These are phyloP conservation scores for Ophiocordyceps robertsii DNA, from an alignment of 2,329 filamentous ascomycete species.

Conservation along the genomic window DNA sequence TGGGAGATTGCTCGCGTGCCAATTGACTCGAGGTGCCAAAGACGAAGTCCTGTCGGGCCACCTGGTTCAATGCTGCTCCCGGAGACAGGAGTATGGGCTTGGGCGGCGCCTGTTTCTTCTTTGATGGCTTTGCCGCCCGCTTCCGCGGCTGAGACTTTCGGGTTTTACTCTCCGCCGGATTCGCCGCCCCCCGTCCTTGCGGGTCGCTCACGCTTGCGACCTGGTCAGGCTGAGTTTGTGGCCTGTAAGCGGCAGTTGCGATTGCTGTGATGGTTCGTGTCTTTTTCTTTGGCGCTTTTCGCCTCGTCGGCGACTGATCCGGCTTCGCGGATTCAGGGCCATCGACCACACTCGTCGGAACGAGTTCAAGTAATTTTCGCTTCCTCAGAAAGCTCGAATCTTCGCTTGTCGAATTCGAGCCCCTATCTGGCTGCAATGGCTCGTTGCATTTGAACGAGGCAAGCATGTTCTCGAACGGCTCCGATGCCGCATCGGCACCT, in stretches of 20 bases:
- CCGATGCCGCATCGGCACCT: slow-evolving; percentile 5
- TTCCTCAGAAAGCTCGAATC: slow-evolving; percentile 31
- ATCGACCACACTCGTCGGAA: slow-evolving; percentile 19
- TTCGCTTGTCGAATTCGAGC: slow-evolving; percentile 8
- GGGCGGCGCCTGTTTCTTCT: slow-evolving; percentile 25
- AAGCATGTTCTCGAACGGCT: slow-evolving; percentile 29
- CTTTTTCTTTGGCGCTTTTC: slow-evolving; percentile 52
- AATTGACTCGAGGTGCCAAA: slow-evolving; percentile 83
- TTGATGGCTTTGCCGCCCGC: slow-evolving; percentile 17
- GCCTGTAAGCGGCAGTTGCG: slow-evolving; percentile 56
- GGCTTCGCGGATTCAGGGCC: slow-evolving; percentile 8
- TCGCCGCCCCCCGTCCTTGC: neutral
- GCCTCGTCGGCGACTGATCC: slow-evolving; percentile 24
- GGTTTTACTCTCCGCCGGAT: slow-evolving; percentile 12
- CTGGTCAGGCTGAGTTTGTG: slow-evolving; percentile 17
- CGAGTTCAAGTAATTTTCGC: slow-evolving; percentile 40
- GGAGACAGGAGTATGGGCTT: slow-evolving; percentile 52
- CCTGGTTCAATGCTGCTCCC: slow-evolving; percentile 49
- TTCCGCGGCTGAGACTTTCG: slow-evolving; percentile 19
- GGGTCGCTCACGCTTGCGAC: neutral
- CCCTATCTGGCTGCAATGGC: slow-evolving; percentile 5
- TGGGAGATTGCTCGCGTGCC: slow-evolving; percentile 57
- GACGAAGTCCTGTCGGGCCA: slow-evolving; percentile 59
- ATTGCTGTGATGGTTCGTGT: slow-evolving; percentile 64
- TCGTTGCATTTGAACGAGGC: slow-evolving; percentile 26